Evolutionary conservation across 2,329 filamentous ascomycete genomes (phyloP).

Genomic region (Acarospora socialis): DNA sequence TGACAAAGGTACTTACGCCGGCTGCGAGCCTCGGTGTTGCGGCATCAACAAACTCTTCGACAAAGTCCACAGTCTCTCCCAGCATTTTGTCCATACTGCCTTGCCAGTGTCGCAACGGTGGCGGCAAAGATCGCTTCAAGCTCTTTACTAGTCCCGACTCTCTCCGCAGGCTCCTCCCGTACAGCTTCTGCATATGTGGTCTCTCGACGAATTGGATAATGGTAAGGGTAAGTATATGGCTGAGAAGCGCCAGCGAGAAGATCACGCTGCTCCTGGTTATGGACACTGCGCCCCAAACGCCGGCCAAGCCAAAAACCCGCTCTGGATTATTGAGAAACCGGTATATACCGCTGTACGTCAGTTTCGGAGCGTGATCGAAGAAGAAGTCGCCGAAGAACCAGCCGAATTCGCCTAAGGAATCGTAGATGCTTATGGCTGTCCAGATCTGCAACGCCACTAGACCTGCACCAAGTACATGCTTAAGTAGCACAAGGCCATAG

Average conservation of each 20-base stretch:
- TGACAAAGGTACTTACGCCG: slow-evolving; percentile 73
- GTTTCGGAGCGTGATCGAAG: slow-evolving; percentile 73
- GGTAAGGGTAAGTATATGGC: slow-evolving; percentile 68
- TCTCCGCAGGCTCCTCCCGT: slow-evolving; percentile 66
- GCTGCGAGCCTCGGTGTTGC: slow-evolving; percentile 75
- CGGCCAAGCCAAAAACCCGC: slow-evolving; percentile 80
- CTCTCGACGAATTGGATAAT: slow-evolving; percentile 92
- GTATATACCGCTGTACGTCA: slow-evolving; percentile 95
- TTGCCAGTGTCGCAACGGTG: slow-evolving; percentile 68
- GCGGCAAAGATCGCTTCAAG: slow-evolving; percentile 71
- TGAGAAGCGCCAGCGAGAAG: slow-evolving; percentile 71
- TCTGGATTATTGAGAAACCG: slow-evolving; percentile 97
- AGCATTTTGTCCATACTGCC: slow-evolving; percentile 76
- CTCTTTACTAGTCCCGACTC: slow-evolving; percentile 89
- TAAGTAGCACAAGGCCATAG: slow-evolving; percentile 70
- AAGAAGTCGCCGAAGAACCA: slow-evolving; percentile 99
- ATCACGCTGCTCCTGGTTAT: slow-evolving; percentile 83
- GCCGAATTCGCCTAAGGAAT: slow-evolving; percentile 90
- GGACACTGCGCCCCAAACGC: slow-evolving; percentile 87
- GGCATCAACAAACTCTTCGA: slow-evolving; percentile 79
- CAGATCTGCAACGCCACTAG: slow-evolving; percentile 79
- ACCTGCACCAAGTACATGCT: slow-evolving; percentile 70
- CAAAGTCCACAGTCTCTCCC: slow-evolving; percentile 72
- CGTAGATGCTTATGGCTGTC: slow-evolving; percentile 87
- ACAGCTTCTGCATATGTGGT: slow-evolving; percentile 96